These are phyloP conservation scores for Sordariomycetes sp. DNA, from an alignment of 2,329 filamentous ascomycete species.

Conservation along the genomic window DNA sequence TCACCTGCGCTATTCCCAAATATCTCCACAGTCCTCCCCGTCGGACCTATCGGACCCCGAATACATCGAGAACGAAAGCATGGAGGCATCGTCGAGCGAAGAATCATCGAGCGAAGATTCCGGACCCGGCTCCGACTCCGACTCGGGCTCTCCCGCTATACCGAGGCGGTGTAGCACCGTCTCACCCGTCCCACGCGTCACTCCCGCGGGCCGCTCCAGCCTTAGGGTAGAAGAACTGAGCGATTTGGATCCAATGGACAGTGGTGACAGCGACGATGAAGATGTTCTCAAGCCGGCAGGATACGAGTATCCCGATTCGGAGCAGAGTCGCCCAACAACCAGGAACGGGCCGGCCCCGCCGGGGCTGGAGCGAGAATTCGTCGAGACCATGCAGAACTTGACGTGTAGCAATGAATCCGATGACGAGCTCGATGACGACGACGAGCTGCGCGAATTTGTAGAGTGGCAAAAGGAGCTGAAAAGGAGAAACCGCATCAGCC, in stretches of 20 bases:
- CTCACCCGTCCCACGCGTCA: not conserved
- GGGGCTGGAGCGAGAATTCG: constrained; percentile 27
- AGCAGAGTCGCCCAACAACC: constrained; percentile 28
- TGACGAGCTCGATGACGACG: constrained; percentile 43
- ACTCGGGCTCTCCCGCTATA: not conserved
- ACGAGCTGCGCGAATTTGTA: constrained; percentile 28
- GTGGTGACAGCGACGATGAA: constrained; percentile 32
- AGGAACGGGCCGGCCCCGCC: constrained; percentile 13
- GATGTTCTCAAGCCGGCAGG: constrained; percentile 31
- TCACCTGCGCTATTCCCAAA: not conserved
- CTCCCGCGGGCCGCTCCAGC: constrained; percentile 5
- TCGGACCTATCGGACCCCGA: not conserved
- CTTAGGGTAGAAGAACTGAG: constrained; percentile 32
- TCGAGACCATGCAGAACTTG: constrained; percentile 32
- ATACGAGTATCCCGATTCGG: constrained; percentile 33
- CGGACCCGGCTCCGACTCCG: constrained; percentile 11
- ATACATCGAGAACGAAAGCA: constrained; percentile 1
- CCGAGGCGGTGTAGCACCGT: not conserved
- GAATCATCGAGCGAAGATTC: constrained; percentile 1
- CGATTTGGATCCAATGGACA: constrained; percentile 34
- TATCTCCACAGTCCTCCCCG: constrained; percentile 1
- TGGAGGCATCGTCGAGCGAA: not conserved
- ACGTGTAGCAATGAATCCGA: constrained; percentile 25
- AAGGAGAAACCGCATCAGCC: constrained; percentile 34
- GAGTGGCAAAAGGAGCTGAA: constrained; percentile 27